Evolutionary conservation across 306 rosid genomes (phyloP).

Genomic region (Castanea sativa): DNA sequence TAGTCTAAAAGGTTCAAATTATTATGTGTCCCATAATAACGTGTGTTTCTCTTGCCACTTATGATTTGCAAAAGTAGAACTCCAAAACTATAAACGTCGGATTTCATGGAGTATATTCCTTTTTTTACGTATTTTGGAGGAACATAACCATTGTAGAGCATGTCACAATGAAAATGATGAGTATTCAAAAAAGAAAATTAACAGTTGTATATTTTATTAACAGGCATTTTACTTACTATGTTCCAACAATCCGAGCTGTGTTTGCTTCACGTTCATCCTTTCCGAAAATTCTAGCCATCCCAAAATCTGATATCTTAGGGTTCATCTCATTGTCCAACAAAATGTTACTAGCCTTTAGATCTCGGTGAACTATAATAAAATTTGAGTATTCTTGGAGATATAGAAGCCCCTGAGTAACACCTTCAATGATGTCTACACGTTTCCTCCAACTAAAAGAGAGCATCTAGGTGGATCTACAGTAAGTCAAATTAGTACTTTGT

Average conservation of each 20-base stretch:
- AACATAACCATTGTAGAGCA: constrained; percentile 49
- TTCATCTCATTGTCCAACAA: constrained; percentile 49
- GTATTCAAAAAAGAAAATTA: background rate
- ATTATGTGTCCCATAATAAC: constrained; percentile 41
- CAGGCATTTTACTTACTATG: constrained; percentile 43
- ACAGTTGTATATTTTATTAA: background rate
- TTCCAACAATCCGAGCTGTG: constrained; percentile 55
- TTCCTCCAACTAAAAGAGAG: constrained; percentile 39
- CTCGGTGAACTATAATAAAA: constrained; percentile 62
- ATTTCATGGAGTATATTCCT: constrained; percentile 61
- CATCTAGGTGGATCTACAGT: constrained; percentile 42
- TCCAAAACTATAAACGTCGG: constrained; percentile 42
- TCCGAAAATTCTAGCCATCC: constrained; percentile 59
- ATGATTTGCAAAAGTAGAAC: constrained; percentile 62
- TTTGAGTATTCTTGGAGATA: constrained; percentile 82
- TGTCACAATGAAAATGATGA: background rate
- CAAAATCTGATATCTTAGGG: constrained; percentile 66
- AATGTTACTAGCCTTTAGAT: constrained; percentile 64
- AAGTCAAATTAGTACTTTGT: constrained; percentile 14
- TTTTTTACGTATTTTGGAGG: constrained; percentile 57
- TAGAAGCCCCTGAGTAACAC: constrained; percentile 67
- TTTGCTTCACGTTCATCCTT: constrained; percentile 62
- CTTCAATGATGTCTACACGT: constrained; percentile 58
- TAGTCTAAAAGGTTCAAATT: constrained; percentile 49
- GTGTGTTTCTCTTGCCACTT: constrained; percentile 47